phyloP scores from a whole-genome alignment of 345 rosid species.

The Fremontodendron californicum region DNA sequence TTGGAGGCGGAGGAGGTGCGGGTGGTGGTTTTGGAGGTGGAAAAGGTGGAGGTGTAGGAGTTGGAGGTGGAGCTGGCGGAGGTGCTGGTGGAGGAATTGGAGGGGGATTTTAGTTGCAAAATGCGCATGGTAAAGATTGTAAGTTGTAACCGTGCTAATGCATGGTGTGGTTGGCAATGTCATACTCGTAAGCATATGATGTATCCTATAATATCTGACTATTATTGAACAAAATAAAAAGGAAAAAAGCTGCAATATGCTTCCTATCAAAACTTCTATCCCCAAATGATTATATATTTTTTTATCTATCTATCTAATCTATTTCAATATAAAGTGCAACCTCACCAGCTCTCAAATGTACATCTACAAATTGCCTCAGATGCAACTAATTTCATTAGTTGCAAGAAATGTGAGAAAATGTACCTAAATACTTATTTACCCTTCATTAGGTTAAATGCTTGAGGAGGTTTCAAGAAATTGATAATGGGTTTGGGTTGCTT shows the following conservation, averaged over 20 bases:
- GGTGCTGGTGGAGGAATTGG: constrained; percentile 17
- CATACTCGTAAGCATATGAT: neutral
- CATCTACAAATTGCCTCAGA: too few species aligned
- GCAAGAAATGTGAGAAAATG: too few species aligned
- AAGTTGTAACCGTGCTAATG: neutral
- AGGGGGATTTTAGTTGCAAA: neutral
- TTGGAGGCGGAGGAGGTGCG: too few species aligned
- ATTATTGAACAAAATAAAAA: neutral
- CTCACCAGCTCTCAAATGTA: too few species aligned
- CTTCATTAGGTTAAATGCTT: too few species aligned
- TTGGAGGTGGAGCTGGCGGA: constrained; percentile 7
- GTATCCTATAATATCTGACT: neutral
- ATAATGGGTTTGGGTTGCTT: too few species aligned
- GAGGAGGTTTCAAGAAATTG: too few species aligned
- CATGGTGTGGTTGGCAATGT: neutral
- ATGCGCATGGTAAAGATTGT: neutral
- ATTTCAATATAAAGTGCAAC: too few species aligned
- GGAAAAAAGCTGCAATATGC: neutral
- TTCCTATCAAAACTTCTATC: neutral
- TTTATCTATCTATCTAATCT: too few species aligned
- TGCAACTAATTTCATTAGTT: too few species aligned
- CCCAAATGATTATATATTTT: too few species aligned
- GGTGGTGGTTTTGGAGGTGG: constrained; percentile 10
- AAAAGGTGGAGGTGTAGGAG: constrained; percentile 1
- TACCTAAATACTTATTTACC: too few species aligned